These are phyloP conservation scores for Geotrichum citri-aurantii DNA, from an alignment of 1,139 yeast genomes.

Conservation along the genomic window DNA sequence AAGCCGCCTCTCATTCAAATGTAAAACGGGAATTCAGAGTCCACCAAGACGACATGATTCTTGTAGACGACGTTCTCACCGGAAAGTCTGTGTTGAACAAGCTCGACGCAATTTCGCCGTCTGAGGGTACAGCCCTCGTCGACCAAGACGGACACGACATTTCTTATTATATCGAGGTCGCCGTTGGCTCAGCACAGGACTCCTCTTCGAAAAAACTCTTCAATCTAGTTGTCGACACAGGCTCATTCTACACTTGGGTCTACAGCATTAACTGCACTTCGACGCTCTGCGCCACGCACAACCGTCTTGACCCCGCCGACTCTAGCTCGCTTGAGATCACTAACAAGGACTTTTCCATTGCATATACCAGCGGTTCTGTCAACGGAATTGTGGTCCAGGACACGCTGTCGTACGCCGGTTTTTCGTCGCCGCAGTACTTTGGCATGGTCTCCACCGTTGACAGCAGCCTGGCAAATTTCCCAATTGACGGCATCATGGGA, in stretches of 20 bases:
- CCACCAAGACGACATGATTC: not conserved
- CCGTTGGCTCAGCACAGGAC: slow-evolving; percentile 24
- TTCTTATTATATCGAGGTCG: slow-evolving; percentile 30
- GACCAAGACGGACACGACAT: slow-evolving; percentile 31
- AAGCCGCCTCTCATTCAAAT: not conserved
- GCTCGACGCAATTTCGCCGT: not conserved
- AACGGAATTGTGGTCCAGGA: slow-evolving; percentile 45
- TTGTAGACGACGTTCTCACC: not conserved
- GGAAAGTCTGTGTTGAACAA: not conserved
- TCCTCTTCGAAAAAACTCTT: slow-evolving; percentile 27
- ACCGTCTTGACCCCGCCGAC: slow-evolving; percentile 32
- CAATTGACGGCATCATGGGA: slow-evolving; percentile 59
- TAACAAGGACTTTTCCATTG: slow-evolving; percentile 40
- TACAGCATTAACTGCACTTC: slow-evolving; percentile 49
- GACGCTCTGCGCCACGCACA: slow-evolving; percentile 41
- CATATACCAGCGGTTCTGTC: slow-evolving; percentile 53
- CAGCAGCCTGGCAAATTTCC: slow-evolving; percentile 46
- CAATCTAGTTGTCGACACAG: slow-evolving; percentile 57
- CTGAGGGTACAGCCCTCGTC: slow-evolving; percentile 22
- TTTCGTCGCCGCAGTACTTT: slow-evolving; percentile 43
- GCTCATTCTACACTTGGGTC: slow-evolving; percentile 61
- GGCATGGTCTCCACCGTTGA: slow-evolving; percentile 55
- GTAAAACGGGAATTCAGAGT: not conserved
- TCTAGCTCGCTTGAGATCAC: slow-evolving; percentile 27
- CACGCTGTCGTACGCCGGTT: slow-evolving; percentile 41